Percentiles rank a stretch among this genome's conserved stretches.
These are phyloP conservation scores for Tolypocladium sp. DNA, from an alignment of 2,329 filamentous ascomycete species.

Conservation along the genomic window DNA sequence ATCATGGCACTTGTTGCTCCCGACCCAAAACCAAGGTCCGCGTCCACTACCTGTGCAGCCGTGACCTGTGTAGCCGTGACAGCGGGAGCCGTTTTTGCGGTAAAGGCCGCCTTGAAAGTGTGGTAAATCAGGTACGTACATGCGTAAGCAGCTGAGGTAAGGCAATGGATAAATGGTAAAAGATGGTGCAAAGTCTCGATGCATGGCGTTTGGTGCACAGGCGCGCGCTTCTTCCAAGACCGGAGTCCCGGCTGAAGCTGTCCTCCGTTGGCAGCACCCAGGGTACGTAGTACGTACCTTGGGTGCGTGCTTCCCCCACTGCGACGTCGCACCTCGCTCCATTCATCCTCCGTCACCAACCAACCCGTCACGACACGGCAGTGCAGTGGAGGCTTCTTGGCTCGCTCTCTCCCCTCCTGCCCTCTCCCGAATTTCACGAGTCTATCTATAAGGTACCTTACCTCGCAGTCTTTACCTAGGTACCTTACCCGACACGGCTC, in stretches of 20 bases:
- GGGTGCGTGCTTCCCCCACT: background rate
- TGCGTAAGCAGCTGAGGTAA: background rate
- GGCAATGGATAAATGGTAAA: background rate
- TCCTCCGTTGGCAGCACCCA: background rate
- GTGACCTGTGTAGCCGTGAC: background rate
- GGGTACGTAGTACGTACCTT: background rate
- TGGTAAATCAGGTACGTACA: background rate
- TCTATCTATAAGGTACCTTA: background rate
- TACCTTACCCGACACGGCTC: background rate
- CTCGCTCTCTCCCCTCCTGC: background rate
- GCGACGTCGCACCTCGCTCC: background rate
- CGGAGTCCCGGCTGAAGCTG: background rate
- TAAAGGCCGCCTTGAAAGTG: background rate
- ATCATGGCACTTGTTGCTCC: background rate
- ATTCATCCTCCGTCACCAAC: background rate
- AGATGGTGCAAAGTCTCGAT: background rate
- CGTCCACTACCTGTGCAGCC: background rate
- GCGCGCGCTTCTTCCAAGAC: background rate
- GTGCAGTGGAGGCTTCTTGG: background rate
- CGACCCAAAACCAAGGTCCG: background rate
- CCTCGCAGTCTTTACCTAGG: background rate
- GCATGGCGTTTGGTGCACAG: background rate
- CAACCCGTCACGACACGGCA: background rate
- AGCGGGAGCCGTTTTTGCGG: background rate
- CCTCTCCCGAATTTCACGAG: background rate